phyloP scores from a whole-genome alignment of 106 monocot species.

The Allium sativum region DNA sequence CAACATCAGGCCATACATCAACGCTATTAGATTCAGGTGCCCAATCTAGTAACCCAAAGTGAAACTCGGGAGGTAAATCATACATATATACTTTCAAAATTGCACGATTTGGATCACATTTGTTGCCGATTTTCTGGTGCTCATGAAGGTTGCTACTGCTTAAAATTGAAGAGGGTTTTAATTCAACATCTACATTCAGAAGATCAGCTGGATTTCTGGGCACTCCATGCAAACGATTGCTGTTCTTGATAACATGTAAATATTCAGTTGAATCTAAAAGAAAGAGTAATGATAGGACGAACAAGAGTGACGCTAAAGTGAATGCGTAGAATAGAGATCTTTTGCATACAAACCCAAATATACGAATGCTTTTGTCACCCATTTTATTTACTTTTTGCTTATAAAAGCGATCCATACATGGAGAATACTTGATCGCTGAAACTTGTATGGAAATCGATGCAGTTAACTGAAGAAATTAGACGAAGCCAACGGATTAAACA shows the following conservation, averaged over 20 bases:
- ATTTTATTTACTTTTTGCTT: neutral
- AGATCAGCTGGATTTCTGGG: neutral
- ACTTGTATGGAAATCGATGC: too few relatives aligned
- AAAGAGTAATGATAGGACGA: constrained; percentile 26
- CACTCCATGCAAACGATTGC: neutral
- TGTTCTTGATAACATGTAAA: constrained; percentile 8
- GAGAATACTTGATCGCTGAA: too few relatives aligned
- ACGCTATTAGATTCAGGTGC: constrained; percentile 8
- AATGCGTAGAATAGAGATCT: constrained; percentile 25
- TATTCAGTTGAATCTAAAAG: constrained; percentile 20
- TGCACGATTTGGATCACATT: constrained; percentile 33
- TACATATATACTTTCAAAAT: constrained; percentile 71
- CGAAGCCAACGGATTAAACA: too few relatives aligned
- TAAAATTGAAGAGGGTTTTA: neutral
- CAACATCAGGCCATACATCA: constrained; percentile 56
- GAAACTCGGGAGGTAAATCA: constrained; percentile 69
- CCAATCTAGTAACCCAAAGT: constrained; percentile 71
- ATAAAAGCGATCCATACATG: too few relatives aligned
- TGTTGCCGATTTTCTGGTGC: neutral
- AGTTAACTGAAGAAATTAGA: too few relatives aligned
- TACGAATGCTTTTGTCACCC: constrained; percentile 7
- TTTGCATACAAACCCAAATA: constrained; percentile 1
- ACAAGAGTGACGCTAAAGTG: constrained; percentile 15
- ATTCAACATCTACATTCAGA: neutral
- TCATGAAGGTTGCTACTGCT: neutral